Conservation (phyloP, 2,329 filamentous ascomycete species). For the Xylariaceae sp. region DNA sequence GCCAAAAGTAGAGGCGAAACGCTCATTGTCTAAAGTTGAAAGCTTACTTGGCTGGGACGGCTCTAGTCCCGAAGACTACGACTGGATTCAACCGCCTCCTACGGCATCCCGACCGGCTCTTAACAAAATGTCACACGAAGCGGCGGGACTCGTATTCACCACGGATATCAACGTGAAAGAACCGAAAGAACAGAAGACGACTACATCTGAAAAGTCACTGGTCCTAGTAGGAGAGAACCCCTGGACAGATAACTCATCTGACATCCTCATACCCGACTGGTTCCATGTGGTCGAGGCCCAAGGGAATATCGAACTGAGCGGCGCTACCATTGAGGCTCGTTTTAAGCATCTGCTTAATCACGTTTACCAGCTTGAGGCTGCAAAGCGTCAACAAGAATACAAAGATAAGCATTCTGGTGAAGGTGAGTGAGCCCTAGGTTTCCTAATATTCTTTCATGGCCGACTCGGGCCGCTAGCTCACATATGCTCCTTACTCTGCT, state of each 20-base stretch:
- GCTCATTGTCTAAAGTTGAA: slow-evolving; percentile 18
- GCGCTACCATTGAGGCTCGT: slow-evolving; percentile 11
- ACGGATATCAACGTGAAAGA: neutral
- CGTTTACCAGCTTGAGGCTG: slow-evolving; percentile 17
- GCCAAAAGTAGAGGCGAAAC: neutral
- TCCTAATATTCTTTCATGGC: neutral
- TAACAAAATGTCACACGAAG: neutral
- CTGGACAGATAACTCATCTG: slow-evolving; percentile 7
- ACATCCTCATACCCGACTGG: slow-evolving; percentile 26
- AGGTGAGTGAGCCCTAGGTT: neutral
- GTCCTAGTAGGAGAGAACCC: neutral
- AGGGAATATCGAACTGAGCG: slow-evolving; percentile 11
- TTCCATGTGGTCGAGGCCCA: slow-evolving; percentile 17
- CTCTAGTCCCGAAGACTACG: slow-evolving; percentile 1
- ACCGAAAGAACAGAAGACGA: neutral
- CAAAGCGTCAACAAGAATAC: slow-evolving; percentile 7
- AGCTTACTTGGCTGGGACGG: slow-evolving; percentile 23
- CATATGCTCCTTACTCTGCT: no score
- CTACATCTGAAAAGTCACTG: neutral
- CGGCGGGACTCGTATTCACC: neutral
- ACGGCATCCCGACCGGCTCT: neutral
- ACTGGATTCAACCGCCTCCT: neutral
- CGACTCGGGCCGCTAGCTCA: neutral
- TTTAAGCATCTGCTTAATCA: slow-evolving; percentile 20
- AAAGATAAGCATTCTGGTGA: slow-evolving; percentile 13